Base-by-base conservation (phyloP, 2,329 filamentous ascomycete genomes). In the Ophidiomyces ophidiicola region DNA sequence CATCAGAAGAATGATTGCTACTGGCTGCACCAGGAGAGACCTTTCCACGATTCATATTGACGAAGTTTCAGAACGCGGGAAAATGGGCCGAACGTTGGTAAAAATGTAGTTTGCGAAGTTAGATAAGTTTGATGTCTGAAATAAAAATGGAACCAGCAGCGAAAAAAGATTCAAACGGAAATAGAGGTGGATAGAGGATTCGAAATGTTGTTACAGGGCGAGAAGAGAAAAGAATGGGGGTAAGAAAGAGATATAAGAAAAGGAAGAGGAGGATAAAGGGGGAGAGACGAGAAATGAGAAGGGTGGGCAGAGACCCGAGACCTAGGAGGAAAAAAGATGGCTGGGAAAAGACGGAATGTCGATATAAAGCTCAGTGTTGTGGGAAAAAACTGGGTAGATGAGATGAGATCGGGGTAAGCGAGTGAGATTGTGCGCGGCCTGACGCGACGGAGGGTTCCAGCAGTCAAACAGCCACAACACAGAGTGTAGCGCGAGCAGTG, bases 1-100 rank as follows among this genome's bases (percentile, higher is more conserved):
- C 66, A 32, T 67, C 70, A 11, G 58, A 58, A 24, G 60, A 62
- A 32, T 49, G 53, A 21, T 60, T 57, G 46, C 60, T 63, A 45
- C 57, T 59, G 35, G 55, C 47, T 41, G 49, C 45, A 36, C 47
- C 52, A 44, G 53, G 51, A 36, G 48, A 52, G 23, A 48, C 46
- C 39, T 48, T 50, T 32, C 48, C 36, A 34, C 47, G 39, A 42
- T 32, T 42, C 44, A 45, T 45, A 5, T 20, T 37, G 36, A 53
- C 55, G 55, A 56, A 15, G 23, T 36, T 2, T 30, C 8, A 33
- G 34, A 34, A 15, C 32, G n/a, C 15, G 31, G 11, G 33, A 37
- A 18, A 23, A 23, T 21, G 25, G 24, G 20, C 14, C 20, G 52
- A 38, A 49, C 50, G 25, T 20, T 7, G 33, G 40, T 48, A 26